A percentile compares a stretch with the other conserved stretches of the same genome.
These are phyloP conservation scores for Pseudocohnilembus persalinus DNA, from an alignment of 169 alveolate genomes.

Conservation along the genomic window DNA sequence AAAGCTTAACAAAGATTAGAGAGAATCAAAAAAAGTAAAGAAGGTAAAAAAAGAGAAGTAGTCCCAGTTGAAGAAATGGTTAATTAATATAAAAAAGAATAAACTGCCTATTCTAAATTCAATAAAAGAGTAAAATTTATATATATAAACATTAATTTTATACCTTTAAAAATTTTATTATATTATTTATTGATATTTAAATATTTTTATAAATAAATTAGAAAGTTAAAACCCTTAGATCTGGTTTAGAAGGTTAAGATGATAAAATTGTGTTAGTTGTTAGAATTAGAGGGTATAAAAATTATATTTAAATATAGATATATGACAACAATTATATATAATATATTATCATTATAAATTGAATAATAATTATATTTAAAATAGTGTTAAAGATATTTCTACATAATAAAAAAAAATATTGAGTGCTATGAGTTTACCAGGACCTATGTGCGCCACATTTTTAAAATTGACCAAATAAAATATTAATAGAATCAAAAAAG, in stretches of 20 bases:
- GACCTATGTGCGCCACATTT: slow-evolving; percentile 77
- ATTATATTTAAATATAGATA: background rate
- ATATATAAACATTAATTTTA: too few species aligned
- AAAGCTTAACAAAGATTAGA: slow-evolving; percentile 31
- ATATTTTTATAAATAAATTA: too few species aligned
- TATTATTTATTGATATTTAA: too few species aligned
- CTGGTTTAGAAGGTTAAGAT: slow-evolving; percentile 59
- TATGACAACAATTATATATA: too few species aligned
- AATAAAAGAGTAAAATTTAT: slow-evolving; percentile 47
- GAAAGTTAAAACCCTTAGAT: slow-evolving; percentile 47
- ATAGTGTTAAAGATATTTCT: slow-evolving; percentile 41
- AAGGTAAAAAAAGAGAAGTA: slow-evolving; percentile 58
- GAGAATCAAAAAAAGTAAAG: slow-evolving; percentile 62
- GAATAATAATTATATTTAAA: background rate
- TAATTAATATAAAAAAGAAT: slow-evolving; percentile 58
- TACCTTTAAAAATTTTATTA: background rate
- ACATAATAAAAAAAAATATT: slow-evolving; percentile 56
- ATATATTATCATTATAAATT: too few species aligned
- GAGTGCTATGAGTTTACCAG: slow-evolving; percentile 65
- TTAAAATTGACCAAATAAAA: slow-evolving; percentile 66
- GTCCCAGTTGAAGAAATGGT: slow-evolving; percentile 60
- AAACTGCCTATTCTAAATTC: slow-evolving; percentile 54
- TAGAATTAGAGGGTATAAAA: slow-evolving; percentile 75
- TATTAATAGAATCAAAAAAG: slow-evolving; percentile 69
- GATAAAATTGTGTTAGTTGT: slow-evolving; percentile 72